Conservation (phyloP, 257 asterid genomes). For the Jaltomata sinuosa region DNA sequence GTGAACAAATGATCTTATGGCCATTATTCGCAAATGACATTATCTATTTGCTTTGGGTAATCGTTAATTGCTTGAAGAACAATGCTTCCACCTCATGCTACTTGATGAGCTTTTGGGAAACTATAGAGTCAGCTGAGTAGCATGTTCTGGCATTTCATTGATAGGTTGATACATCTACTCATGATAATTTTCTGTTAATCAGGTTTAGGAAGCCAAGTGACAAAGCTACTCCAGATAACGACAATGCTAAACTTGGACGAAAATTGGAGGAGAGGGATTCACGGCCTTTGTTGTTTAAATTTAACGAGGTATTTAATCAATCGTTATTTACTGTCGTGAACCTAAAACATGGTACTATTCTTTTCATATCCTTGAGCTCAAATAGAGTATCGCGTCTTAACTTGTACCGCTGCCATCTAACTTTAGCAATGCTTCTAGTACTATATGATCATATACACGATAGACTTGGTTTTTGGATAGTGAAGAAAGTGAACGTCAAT, state of each 20-base stretch:
- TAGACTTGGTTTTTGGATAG: not conserved
- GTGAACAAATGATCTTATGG: not conserved
- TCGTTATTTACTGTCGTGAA: not conserved
- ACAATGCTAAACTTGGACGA: conserved; percentile 21
- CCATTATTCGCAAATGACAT: not conserved
- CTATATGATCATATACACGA: not conserved
- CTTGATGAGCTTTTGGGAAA: not conserved
- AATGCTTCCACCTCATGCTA: not conserved
- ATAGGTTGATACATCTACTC: not conserved
- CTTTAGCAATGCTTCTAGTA: not conserved
- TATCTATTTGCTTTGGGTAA: not conserved
- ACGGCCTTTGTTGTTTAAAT: conserved; percentile 71
- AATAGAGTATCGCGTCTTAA: not conserved
- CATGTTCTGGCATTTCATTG: not conserved
- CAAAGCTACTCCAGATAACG: conserved; percentile 27
- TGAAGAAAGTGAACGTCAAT: not conserved
- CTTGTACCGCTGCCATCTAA: not conserved
- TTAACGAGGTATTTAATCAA: conserved; percentile 64
- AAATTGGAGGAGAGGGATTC: conserved; percentile 50
- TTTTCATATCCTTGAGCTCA: not conserved
- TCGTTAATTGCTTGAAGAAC: not conserved
- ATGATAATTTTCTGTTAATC: conserved; percentile 9
- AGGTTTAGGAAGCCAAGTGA: conserved; percentile 54
- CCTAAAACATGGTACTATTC: not conserved
- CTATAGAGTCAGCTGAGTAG: not conserved